Conservation (phyloP, 192 early-diverging fungal species). For the Backusella circina region DNA sequence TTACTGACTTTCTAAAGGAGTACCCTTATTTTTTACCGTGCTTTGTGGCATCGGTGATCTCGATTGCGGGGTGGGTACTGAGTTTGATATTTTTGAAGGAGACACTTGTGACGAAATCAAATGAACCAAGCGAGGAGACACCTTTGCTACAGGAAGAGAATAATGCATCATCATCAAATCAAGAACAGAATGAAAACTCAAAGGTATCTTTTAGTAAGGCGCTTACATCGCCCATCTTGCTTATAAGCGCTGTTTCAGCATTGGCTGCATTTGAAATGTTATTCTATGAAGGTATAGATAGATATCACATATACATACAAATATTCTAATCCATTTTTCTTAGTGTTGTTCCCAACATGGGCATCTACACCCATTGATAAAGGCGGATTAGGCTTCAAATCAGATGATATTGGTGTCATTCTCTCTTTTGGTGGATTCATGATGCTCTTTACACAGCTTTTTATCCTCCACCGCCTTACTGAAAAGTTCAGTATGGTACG, state of each 20-base stretch:
- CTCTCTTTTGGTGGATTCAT: conserved; percentile 38
- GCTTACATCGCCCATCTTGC: conserved; percentile 16
- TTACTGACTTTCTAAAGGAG: conserved; percentile 40
- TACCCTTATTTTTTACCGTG: conserved; percentile 79
- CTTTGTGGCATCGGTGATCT: conserved; percentile 49
- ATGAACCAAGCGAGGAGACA: neutral
- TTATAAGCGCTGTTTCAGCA: conserved; percentile 7
- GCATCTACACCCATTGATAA: conserved; percentile 15
- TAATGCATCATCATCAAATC: neutral
- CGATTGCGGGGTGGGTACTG: conserved; percentile 48
- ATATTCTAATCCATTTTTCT: neutral
- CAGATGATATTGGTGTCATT: conserved; percentile 45
- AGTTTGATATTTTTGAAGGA: conserved; percentile 55
- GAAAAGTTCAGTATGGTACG: conserved; percentile 39
- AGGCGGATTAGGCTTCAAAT: conserved; percentile 50
- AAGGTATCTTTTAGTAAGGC: conserved; percentile 4
- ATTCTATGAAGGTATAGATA: conserved; percentile 22
- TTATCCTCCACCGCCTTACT: conserved; percentile 41
- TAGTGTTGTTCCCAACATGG: conserved; percentile 28
- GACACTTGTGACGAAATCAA: conserved; percentile 22
- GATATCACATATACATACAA: neutral
- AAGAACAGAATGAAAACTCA: neutral
- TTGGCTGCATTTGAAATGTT: conserved; percentile 11
- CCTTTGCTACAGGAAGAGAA: neutral
- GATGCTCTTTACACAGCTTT: conserved; percentile 44